Base-by-base conservation (phyloP, 495 filamentous ascomycete species). In the Hypoxylon rickii region DNA sequence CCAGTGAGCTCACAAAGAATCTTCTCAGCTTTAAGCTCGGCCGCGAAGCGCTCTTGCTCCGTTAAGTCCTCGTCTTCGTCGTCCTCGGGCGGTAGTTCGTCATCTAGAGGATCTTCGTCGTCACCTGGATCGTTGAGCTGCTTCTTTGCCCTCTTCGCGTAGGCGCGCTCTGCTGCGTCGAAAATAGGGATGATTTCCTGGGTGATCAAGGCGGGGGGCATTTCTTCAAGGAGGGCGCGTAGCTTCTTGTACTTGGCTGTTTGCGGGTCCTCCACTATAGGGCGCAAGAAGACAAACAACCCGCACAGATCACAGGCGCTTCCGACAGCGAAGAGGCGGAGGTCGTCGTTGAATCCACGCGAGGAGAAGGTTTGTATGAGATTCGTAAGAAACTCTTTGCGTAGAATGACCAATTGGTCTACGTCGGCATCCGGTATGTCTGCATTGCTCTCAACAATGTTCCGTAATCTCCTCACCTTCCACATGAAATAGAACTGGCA, bases 401-500 rank as follows among this genome's bases (percentile, higher is more conserved):
- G 78, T 62, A 83, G 64, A 46, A 82, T 64, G 38, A 83, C 77
- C 54, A 95, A 63, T 50, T 74, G 65, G 51, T 87, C 81, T 40
- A 87, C 64, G 8, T 83, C 77, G 6, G 66, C 57, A 21, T 77
- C 70, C 1, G 76, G 40, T 18, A 85, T 76, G 19, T 73, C 76
- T 7, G 74, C 63, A 21, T 69, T 55, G 8, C 67, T 65, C 20
- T 73, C 69, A 17, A 86, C 67, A 5, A 65, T 40, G 16, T 66
- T 64, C 18, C 68, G 59, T 36, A 84, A 59, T 32, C 69, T 68
- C 38, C 85, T 83, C 7, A 89, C 79, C 58, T 92, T 92, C 94
- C 94, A 98, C 86, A 96, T 89, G 70, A 96, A 94, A 73, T 96
- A 97, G 74, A 92, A 90, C 18, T 92, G 73, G 17, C 88, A 70